Base-by-base conservation (phyloP, 352 stramenopile genomes). In the Globisporangium rhizosaccharum region DNA sequence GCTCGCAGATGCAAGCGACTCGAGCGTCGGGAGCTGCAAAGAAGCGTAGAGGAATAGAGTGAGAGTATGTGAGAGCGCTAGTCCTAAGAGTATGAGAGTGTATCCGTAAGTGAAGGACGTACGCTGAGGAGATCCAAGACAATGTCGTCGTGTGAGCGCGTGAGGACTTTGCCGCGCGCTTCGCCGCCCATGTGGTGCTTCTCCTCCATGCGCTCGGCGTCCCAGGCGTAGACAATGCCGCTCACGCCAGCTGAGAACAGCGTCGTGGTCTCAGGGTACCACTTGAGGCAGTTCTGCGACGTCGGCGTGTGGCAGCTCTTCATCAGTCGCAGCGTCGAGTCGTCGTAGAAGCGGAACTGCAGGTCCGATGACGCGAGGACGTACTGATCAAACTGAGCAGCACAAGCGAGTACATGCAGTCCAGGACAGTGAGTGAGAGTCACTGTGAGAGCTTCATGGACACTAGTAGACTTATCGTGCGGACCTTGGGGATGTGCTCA, bases 141-240 rank as follows among this genome's bases (percentile, higher is more conserved):
- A 54, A 94, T 95, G 66, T 94, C 83, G 53, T 90, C 85, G 57
- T 96, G 87, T n/a, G 76, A 90, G 30, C 85, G 81, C 50, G 71
- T 79, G 44, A 92, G 74, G 10, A 92, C 59, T 50, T 68, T 65
- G 42, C 70, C 72, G 52, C 75, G 62, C 30, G 71, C 67, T 17
- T 89, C 76, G 51, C 84, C 82, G 42, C 84, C 73, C 83, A 95
- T 92, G 72, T 87, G 73, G 51, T 93, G 73, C 44, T 75, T 79
- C 70, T 95, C 84, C 66, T 94, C 82, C 85, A 92, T 94, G 33
- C 67, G 70, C 39, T 92, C 79, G 46, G 74, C 73, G 39, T 96
- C 85, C 87, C 88, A 96, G 15, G 84, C 85, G 61, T 92, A 90
- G 26, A 96, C 76, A 36, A 90, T 79, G 46, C 88, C 88, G 26